phyloP scores from a whole-genome alignment of 2,329 filamentous ascomycete genomes.

The Claviceps sp. region DNA sequence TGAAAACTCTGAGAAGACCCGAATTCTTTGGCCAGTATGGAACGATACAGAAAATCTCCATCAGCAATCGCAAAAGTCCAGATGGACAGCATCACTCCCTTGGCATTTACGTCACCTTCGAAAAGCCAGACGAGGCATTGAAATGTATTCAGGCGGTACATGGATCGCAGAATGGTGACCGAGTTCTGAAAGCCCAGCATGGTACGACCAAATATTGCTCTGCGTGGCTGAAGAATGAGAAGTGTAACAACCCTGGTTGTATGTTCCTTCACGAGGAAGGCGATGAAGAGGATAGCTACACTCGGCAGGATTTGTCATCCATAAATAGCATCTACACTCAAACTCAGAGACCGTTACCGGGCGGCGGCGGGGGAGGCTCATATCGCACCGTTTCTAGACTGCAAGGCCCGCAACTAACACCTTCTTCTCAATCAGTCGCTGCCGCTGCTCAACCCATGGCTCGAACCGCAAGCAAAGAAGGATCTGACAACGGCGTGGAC shows the following conservation, averaged over 20 bases:
- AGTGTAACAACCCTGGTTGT: slow-evolving; percentile 88
- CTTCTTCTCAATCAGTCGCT: slow-evolving; percentile 26
- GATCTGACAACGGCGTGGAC: slow-evolving; percentile 57
- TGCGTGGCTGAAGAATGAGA: slow-evolving; percentile 86
- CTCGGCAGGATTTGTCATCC: slow-evolving; percentile 82
- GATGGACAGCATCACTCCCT: slow-evolving; percentile 72
- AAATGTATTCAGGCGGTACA: slow-evolving; percentile 87
- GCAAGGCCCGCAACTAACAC: slow-evolving; percentile 25
- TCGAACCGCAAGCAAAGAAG: slow-evolving; percentile 66
- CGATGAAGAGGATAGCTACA: slow-evolving; percentile 96
- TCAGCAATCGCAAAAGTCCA: slow-evolving; percentile 80
- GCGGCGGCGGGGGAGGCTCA: slow-evolving; percentile 34
- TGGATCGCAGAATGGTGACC: slow-evolving; percentile 80
- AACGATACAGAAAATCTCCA: slow-evolving; percentile 96
- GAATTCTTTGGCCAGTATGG: slow-evolving; percentile 98
- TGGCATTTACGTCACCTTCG: slow-evolving; percentile 97
- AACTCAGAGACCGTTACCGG: slow-evolving; percentile 55
- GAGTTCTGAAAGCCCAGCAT: slow-evolving; percentile 62
- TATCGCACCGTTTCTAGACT: slow-evolving; percentile 41
- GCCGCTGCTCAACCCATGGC: slow-evolving; percentile 52
- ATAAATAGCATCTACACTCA: slow-evolving; percentile 84
- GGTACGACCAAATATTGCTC: slow-evolving; percentile 99
- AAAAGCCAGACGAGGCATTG: slow-evolving; percentile 78
- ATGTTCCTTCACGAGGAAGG: slow-evolving; percentile 97
- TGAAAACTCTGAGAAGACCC: slow-evolving; percentile 77